These are phyloP conservation scores for Inga laurina DNA, from an alignment of 306 rosid genomes.

Conservation along the genomic window DNA sequence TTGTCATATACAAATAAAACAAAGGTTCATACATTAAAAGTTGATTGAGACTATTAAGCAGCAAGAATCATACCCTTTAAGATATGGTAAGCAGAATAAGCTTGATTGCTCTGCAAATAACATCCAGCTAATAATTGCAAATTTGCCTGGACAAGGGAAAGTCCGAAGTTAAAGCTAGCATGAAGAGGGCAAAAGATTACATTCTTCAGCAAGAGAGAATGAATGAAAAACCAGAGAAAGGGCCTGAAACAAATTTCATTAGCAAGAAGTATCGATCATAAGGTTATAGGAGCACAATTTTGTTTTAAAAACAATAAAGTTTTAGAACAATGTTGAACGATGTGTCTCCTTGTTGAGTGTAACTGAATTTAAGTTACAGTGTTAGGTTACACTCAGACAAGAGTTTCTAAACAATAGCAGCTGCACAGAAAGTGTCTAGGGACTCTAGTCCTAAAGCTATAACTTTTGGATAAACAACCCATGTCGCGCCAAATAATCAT, in stretches of 20 bases:
- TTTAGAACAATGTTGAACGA: neutral
- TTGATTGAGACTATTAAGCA: slow-evolving; percentile 5
- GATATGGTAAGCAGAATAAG: slow-evolving; percentile 83
- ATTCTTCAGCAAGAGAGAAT: slow-evolving; percentile 7
- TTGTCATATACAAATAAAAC: slow-evolving; percentile 5
- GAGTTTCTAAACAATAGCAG: slow-evolving; percentile 6
- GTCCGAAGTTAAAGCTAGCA: slow-evolving; percentile 14
- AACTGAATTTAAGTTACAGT: neutral
- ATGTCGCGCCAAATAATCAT: slow-evolving; percentile 1
- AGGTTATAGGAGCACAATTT: neutral
- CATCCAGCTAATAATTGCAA: slow-evolving; percentile 87
- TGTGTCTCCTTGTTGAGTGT: neutral
- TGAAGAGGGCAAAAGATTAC: slow-evolving; percentile 5
- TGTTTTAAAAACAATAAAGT: neutral
- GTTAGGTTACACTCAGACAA: neutral
- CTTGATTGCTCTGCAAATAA: slow-evolving; percentile 86
- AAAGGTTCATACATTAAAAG: neutral
- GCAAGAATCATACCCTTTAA: slow-evolving; percentile 70
- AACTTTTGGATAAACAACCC: slow-evolving; percentile 4
- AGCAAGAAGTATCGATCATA: slow-evolving; percentile 31
- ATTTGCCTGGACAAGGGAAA: slow-evolving; percentile 63
- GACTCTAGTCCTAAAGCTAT: slow-evolving; percentile 12
- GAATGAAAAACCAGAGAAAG: slow-evolving; percentile 12
- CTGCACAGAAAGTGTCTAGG: neutral
- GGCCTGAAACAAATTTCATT: slow-evolving; percentile 14